These are phyloP conservation scores for Candida multigemmis DNA, from an alignment of 805 yeast species.

Conservation along the genomic window DNA sequence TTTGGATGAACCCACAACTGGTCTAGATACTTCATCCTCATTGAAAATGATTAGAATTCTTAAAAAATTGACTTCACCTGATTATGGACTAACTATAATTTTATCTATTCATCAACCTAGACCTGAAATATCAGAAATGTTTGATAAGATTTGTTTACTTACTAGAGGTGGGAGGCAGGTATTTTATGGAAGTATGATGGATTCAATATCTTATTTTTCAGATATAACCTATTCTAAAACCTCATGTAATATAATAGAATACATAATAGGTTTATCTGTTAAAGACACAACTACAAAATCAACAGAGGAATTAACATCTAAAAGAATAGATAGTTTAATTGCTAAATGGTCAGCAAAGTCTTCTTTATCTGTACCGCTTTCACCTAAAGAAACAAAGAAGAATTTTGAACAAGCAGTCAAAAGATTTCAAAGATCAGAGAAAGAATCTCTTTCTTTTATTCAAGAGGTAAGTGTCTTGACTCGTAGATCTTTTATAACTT, in stretches of 20 bases:
- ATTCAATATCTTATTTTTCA: slow-evolving; percentile 42
- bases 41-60: slow-evolving; percentile 52
- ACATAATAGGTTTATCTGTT: slow-evolving; percentile 26
- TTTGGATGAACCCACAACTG: slow-evolving; percentile 85
- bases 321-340: slow-evolving; percentile 16
- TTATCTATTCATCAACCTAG: slow-evolving; percentile 82
- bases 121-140: slow-evolving; percentile 59
- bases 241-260: slow-evolving; percentile 15
- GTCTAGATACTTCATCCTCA: slow-evolving; percentile 75
- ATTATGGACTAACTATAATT: slow-evolving; percentile 62
- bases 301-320: slow-evolving; percentile 12
- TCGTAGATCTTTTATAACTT: slow-evolving; percentile 20
- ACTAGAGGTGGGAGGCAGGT: slow-evolving; percentile 48
- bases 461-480: slow-evolving; percentile 24
- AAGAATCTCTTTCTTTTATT: slow-evolving; percentile 15
- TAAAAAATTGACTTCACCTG: slow-evolving; percentile 33
- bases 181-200: slow-evolving; percentile 34
- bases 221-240: slow-evolving; percentile 1
- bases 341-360: slow-evolving; percentile 19
- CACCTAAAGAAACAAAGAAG: slow-evolving; percentile 7
- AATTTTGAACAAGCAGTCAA: slow-evolving; percentile 9
- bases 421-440: slow-evolving; percentile 5
- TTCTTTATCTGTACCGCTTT: no score
- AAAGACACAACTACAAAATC: slow-evolving; percentile 20
- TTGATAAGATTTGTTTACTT: slow-evolving; percentile 60